A percentile compares a stretch with the other conserved stretches of the same genome.
These are phyloP conservation scores for Citrullus colocynthis DNA, from an alignment of 306 rosid species.

Conservation along the genomic window DNA sequence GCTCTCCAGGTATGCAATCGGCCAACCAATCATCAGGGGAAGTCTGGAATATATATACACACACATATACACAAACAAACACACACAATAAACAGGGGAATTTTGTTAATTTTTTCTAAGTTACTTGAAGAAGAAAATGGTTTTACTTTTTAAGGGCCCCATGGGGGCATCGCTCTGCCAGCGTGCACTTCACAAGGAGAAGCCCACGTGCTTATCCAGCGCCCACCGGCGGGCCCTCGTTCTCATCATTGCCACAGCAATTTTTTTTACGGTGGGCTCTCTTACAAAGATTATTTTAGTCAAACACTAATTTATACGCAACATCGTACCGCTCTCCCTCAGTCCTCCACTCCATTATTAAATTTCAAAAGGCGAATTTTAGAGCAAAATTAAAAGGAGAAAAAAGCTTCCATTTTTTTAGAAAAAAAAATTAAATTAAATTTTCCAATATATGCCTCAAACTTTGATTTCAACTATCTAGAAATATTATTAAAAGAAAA, in stretches of 20 bases:
- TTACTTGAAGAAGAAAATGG: conserved; percentile 14
- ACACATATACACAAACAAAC: neutral
- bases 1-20: neutral
- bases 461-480: neutral
- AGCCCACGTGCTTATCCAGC: conserved; percentile 88
- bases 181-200: conserved; percentile 67
- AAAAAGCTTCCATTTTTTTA: neutral
- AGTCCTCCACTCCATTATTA: conserved; percentile 6
- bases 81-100: conserved; percentile 2
- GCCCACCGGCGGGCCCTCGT: conserved; percentile 40
- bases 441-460: neutral
- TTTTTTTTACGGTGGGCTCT: conserved; percentile 21
- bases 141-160: conserved; percentile 9
- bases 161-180: conserved; percentile 32
- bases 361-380: conserved; percentile 15
- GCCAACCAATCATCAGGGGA: conserved; percentile 2
- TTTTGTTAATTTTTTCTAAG: neutral
- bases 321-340: conserved; percentile 21
- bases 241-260: conserved; percentile 53
- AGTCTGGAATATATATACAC: neutral
- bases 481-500: conserved; percentile 3
- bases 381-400: neutral
- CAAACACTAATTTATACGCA: conserved; percentile 44
- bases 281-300: conserved; percentile 28
- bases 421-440: neutral